Evolutionary conservation across 2,329 filamentous ascomycete species (phyloP).

Genomic region (Apiospora rasikravindrae): DNA sequence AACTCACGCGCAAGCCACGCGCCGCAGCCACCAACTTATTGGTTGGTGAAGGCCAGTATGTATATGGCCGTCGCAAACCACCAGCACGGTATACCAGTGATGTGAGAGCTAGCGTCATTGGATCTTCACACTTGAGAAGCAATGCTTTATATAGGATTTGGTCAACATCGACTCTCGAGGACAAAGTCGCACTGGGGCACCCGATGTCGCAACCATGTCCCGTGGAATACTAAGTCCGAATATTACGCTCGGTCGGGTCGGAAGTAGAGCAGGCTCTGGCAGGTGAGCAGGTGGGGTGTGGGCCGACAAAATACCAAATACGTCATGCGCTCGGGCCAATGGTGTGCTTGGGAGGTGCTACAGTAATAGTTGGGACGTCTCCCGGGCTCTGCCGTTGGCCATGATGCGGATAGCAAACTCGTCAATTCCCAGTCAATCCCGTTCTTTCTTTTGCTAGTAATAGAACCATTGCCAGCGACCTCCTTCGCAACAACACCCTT

Average conservation of each 20-base stretch:
- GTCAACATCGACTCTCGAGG: too few species aligned
- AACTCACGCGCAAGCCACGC: too few species aligned
- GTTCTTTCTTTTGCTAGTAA: neutral
- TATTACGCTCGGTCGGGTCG: neutral
- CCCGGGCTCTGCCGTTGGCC: neutral
- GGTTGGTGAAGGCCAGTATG: too few species aligned
- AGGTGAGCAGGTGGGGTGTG: neutral
- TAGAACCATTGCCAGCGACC: neutral
- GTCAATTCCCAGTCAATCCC: neutral
- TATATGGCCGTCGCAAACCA: too few species aligned
- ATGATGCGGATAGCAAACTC: neutral
- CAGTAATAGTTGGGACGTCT: neutral
- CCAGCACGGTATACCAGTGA: too few species aligned
- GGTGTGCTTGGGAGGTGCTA: neutral
- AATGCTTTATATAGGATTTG: too few species aligned
- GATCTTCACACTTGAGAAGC: neutral
- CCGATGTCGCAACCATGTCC: neutral
- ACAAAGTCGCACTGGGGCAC: too few species aligned
- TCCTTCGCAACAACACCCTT: neutral
- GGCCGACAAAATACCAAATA: slow-evolving; percentile 17
- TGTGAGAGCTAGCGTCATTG: too few species aligned
- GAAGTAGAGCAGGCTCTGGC: neutral
- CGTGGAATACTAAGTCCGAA: neutral
- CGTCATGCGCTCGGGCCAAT: slow-evolving; percentile 24
- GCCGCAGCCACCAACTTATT: too few species aligned